These are phyloP conservation scores for Salinomyces thailandicus DNA, from an alignment of 2,329 filamentous ascomycete genomes.

Conservation along the genomic window DNA sequence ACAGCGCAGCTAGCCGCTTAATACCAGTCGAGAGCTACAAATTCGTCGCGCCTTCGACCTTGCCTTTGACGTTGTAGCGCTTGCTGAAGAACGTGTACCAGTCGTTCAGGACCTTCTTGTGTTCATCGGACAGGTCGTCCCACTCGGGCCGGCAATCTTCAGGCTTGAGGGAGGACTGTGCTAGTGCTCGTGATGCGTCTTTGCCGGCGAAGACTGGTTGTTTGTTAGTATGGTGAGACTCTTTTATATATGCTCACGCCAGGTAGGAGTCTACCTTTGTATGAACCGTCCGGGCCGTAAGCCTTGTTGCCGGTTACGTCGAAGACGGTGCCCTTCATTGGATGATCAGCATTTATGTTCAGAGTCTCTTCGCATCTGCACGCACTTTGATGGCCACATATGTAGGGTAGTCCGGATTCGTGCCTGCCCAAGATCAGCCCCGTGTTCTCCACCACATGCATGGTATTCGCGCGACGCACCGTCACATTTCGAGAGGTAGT, in stretches of 20 bases:
- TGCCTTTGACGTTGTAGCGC: constrained; percentile 81
- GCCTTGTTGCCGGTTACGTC: constrained; percentile 85
- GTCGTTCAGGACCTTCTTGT: constrained; percentile 75
- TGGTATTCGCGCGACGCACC: constrained; percentile 49
- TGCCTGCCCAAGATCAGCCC: constrained; percentile 38
- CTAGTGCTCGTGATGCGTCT: constrained; percentile 87
- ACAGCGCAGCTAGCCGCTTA: background rate
- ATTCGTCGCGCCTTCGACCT: constrained; percentile 28
- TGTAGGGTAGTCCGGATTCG: constrained; percentile 50
- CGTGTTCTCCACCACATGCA: background rate
- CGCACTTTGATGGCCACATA: constrained; percentile 49
- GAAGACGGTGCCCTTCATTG: constrained; percentile 72
- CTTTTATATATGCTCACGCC: too few relatives aligned
- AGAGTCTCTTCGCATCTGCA: background rate
- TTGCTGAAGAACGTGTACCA: constrained; percentile 97
- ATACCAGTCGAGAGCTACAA: constrained; percentile 6
- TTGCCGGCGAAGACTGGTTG: constrained; percentile 95
- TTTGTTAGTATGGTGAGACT: too few relatives aligned
- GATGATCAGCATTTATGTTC: background rate
- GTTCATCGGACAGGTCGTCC: constrained; percentile 71
- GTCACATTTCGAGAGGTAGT: constrained; percentile 70
- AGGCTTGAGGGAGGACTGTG: constrained; percentile 70
- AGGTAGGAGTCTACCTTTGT: constrained; percentile 67
- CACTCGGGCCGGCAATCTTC: constrained; percentile 78
- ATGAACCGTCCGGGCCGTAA: constrained; percentile 72